Percentiles rank a stretch among this genome's conserved stretches.
phyloP scores from a whole-genome alignment of 768 basidiomycete genomes.

The Boletus tylopilopsis region DNA sequence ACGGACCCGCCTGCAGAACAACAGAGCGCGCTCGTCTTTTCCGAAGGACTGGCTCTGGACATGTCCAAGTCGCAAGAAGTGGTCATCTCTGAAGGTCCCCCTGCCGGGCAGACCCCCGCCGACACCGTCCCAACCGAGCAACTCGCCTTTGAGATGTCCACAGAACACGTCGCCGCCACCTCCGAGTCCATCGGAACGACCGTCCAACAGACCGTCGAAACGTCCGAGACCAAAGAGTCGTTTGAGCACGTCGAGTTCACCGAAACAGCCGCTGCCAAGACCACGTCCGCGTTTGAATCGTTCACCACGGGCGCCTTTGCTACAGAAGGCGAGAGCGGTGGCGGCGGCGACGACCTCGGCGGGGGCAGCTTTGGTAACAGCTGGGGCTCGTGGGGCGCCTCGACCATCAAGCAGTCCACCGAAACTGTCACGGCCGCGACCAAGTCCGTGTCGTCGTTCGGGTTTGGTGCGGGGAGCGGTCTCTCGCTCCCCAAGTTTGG shows the following conservation, averaged over 20 bases:
- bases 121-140: constrained; percentile 25
- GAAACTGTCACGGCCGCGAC: neutral
- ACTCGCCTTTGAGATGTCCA: constrained; percentile 3
- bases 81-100: neutral
- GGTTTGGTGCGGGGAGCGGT: neutral
- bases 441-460: constrained; percentile 2
- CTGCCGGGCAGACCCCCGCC: constrained; percentile 25
- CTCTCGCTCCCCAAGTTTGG: neutral
- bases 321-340: neutral
- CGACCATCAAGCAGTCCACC: neutral
- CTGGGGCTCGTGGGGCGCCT: constrained; percentile 4
- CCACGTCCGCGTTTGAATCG: neutral
- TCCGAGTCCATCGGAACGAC: constrained; percentile 4
- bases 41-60: constrained; percentile 12
- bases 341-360: too few species aligned
- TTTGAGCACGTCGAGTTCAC: constrained; percentile 1
- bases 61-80: constrained; percentile 5
- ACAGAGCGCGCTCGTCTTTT: neutral
- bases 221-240: constrained; percentile 1
- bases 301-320: neutral
- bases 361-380: too few species aligned
- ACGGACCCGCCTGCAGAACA: neutral
- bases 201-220: constrained; percentile 8
- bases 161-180: neutral
- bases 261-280: neutral